These are phyloP conservation scores for Solanum okadae DNA, from an alignment of 257 asterid species.

Conservation along the genomic window DNA sequence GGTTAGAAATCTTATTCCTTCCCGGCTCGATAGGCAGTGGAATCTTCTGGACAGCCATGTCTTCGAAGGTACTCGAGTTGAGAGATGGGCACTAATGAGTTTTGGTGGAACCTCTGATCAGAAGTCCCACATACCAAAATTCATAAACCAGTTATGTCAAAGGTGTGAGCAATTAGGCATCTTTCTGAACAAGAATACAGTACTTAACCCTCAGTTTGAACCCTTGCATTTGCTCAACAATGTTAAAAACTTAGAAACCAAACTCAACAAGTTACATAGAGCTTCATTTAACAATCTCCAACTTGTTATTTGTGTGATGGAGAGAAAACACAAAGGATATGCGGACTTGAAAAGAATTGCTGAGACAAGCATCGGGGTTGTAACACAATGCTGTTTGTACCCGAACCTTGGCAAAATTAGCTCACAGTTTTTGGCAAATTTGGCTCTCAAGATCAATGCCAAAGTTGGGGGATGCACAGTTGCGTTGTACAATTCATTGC, in stretches of 20 bases:
- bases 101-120: conserved; percentile 78
- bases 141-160: conserved; percentile 65
- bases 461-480: conserved; percentile 94
- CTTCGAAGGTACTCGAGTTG: conserved; percentile 64
- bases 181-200: conserved; percentile 43
- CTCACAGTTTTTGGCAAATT: conserved; percentile 76
- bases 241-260: conserved; percentile 58
- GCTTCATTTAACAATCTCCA: conserved; percentile 60
- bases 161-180: conserved; percentile 81
- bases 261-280: conserved; percentile 51
- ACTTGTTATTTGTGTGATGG: conserved; percentile 91
- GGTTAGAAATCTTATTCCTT: conserved; percentile 64
- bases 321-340: conserved; percentile 87
- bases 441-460: conserved; percentile 93
- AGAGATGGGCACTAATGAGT: conserved; percentile 77
- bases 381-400: conserved; percentile 87
- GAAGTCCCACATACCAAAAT: conserved; percentile 49
- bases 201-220: conserved; percentile 62
- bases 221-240: conserved; percentile 76
- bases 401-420: conserved; percentile 49
- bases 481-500: conserved; percentile 62
- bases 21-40: conserved; percentile 88
- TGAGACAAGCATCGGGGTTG: conserved; percentile 70
- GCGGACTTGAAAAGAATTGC: conserved; percentile 87
- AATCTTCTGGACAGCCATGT: conserved; percentile 89